These are phyloP conservation scores for Aegilops umbellulata DNA, from an alignment of 176 grass and related monocot species.

Conservation along the genomic window DNA sequence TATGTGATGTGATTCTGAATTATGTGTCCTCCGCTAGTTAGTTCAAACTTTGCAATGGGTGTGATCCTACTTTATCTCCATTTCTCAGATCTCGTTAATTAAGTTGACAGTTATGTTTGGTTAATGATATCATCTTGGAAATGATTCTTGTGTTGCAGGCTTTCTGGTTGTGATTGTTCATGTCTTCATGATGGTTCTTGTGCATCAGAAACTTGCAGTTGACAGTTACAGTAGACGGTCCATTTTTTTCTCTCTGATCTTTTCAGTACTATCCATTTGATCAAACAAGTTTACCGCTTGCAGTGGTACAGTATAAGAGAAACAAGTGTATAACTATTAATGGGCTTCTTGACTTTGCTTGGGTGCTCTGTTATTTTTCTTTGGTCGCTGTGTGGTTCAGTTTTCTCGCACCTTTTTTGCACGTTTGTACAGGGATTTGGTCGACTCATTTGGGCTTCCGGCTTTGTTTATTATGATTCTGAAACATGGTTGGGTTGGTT, in stretches of 20 bases:
- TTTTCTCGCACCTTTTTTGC: background rate
- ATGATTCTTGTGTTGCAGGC: no score
- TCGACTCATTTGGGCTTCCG: background rate
- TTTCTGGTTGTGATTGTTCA: background rate
- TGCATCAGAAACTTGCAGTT: background rate
- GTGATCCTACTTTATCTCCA: no score
- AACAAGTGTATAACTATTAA: background rate
- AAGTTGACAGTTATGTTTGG: no score
- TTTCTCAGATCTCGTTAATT: no score
- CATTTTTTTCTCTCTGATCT: no score
- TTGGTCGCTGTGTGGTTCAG: background rate
- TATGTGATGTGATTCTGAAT: no score
- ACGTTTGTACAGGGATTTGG: background rate
- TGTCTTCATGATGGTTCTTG: background rate
- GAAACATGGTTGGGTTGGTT: background rate
- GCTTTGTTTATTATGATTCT: background rate
- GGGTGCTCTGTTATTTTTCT: background rate
- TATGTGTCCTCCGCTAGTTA: no score
- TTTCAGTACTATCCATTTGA: background rate
- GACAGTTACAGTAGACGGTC: no score
- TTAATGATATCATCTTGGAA: no score
- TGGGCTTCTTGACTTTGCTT: background rate
- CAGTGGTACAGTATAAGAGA: background rate
- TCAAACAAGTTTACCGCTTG: background rate
- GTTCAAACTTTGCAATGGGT: no score